A percentile compares a stretch with the other conserved stretches of the same genome.
These are phyloP conservation scores for Parachaetomium inaequale DNA, from an alignment of 495 filamentous ascomycete species.

Conservation along the genomic window DNA sequence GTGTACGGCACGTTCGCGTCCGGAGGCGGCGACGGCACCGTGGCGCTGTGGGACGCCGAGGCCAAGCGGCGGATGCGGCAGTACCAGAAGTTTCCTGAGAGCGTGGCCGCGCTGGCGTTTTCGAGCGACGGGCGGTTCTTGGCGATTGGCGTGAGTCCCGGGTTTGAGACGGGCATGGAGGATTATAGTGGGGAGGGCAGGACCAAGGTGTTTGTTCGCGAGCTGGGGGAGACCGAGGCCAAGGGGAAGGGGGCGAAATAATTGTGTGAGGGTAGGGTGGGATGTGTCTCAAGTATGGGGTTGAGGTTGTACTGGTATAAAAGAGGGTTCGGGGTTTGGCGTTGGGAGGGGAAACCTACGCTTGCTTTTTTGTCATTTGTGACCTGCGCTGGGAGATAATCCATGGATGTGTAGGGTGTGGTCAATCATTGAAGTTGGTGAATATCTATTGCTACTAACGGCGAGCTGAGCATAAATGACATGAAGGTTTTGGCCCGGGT, in stretches of 20 bases:
- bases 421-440: not conserved
- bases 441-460: not conserved
- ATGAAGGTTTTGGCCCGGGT: too few relatives aligned
- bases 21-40: conserved; percentile 89
- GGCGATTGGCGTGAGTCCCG: conserved; percentile 79
- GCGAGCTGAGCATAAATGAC: not conserved
- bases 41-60: conserved; percentile 93
- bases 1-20: conserved; percentile 86
- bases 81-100: conserved; percentile 77
- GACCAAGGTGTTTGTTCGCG: conserved; percentile 74
- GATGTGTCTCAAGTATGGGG: not conserved
- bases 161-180: conserved; percentile 89
- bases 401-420: not conserved
- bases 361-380: not conserved
- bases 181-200: conserved; percentile 64
- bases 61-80: conserved; percentile 86
- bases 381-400: not conserved
- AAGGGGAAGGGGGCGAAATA: conserved; percentile 73
- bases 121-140: conserved; percentile 76
- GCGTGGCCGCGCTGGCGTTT: conserved; percentile 73
- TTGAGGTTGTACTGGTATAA: not conserved
- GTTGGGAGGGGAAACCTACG: conserved; percentile 1
- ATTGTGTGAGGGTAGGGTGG: not conserved
- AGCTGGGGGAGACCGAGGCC: conserved; percentile 81
- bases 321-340: conserved; percentile 6